Evolutionary conservation across 805 yeast genomes (phyloP), one percentile per base, ranked within the genome.

Genomic region (Saccharomycopsis sp.): DNA sequence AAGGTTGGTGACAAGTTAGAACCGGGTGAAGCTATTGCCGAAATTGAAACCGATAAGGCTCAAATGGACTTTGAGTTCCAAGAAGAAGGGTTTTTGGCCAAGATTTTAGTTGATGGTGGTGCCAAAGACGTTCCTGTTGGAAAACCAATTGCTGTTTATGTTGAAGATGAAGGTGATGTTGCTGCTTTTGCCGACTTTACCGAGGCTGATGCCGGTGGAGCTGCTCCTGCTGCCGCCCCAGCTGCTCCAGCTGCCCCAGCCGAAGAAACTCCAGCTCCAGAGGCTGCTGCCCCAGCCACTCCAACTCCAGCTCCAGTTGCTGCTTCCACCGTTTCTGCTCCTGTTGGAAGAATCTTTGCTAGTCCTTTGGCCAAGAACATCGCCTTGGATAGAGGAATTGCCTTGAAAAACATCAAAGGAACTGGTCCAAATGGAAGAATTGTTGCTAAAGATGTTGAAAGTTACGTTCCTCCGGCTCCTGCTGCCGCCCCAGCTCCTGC

Each of bases 371-470:
- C 99, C 62, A 93, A 93, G 80, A 84, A 84, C 65, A 78, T 94
- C 64, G 99, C 99, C 61, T 79, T 92, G 65, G 97, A 93, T 73
- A 83, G 86, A 73, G 99, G 98, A 68, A 78, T 93, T 69, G 80
- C 96, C 51, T 82, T 93, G 69, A 89, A 87, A 77, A 83, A 83
- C 67, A 78, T 94, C 69, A 83, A 83, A 73, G 98, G 98, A 69
- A 75, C 97, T 51, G 99, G 99, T 66, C 98, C 98, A 70, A 80
- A 80, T 69, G 98, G 98, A 66, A 89, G 99, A 79, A 89, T 94
- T 71, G 80, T 89, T 64, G 94, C 92, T 69, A 84, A 84, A 68
- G 99, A 94, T 72, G 87, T 94, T 64, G 97, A 93, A 76, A 76
- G 77, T 67, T 82, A 76, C 77, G 62, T 69, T 25, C 65, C 77